These are phyloP conservation scores for Plenodomus tracheiphilus DNA, from an alignment of 2,329 filamentous ascomycete species.

Conservation along the genomic window DNA sequence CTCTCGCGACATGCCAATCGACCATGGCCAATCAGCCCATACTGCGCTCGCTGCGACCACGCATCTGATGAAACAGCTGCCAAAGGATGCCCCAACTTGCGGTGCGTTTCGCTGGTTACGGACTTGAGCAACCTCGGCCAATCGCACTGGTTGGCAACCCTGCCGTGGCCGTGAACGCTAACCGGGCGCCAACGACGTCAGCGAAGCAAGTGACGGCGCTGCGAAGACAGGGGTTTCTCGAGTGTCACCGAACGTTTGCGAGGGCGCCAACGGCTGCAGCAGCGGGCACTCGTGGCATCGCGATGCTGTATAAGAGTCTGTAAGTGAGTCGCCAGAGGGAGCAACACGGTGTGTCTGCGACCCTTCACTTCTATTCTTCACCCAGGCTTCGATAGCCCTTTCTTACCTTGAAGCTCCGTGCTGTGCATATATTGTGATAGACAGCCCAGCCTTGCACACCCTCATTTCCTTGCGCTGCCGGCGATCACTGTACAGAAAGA, in stretches of 20 bases:
- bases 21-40: conserved; percentile 1
- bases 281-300: background rate
- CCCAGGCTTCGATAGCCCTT: conserved; percentile 17
- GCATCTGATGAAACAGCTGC: background rate
- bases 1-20: conserved; percentile 20
- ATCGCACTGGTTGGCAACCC: conserved; percentile 22
- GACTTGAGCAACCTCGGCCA: conserved; percentile 20
- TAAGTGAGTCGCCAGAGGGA: conserved; percentile 2
- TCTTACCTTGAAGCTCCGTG: background rate
- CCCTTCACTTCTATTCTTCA: conserved; percentile 3
- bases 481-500: conserved; percentile 32
- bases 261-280: conserved; percentile 16
- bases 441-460: conserved; percentile 2
- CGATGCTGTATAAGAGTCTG: conserved; percentile 9
- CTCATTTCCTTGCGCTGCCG: conserved; percentile 13
- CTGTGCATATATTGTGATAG: conserved; percentile 6
- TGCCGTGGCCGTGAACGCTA: conserved; percentile 9
- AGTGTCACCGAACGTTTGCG: conserved; percentile 11
- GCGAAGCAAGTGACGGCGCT: conserved; percentile 25
- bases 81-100: conserved; percentile 3
- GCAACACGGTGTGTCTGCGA: background rate
- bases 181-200: conserved; percentile 31
- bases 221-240: conserved; percentile 23
- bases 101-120: conserved; percentile 6
- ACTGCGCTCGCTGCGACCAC: background rate